Evolutionary conservation across 2,329 filamentous ascomycete species (phyloP).

Genomic region (Malbranchea zuffiana): DNA sequence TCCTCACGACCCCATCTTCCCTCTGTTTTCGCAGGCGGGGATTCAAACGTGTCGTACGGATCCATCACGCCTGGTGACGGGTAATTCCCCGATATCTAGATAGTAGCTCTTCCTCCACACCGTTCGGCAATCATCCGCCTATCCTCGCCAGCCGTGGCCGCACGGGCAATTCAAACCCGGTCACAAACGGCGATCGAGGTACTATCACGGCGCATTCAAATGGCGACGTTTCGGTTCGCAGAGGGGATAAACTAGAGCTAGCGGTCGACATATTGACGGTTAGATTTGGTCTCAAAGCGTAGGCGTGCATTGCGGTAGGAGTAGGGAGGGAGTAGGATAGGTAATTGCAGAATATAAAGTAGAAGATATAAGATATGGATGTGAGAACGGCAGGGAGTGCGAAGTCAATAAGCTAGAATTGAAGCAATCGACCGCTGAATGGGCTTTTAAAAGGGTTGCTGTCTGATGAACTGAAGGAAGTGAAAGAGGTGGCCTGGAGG

Average conservation of each 20-base stretch:
- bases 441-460: no score
- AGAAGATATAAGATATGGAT: slow-evolving; percentile 8
- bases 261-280: slow-evolving; percentile 29
- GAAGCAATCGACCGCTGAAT: not conserved
- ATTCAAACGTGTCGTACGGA: slow-evolving; percentile 37
- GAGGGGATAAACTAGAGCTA: slow-evolving; percentile 22
- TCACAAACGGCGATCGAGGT: slow-evolving; percentile 2
- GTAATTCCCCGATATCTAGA: no score
- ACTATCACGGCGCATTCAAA: slow-evolving; percentile 12
- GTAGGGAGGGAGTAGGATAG: slow-evolving; percentile 17
- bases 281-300: slow-evolving; percentile 22
- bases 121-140: no score
- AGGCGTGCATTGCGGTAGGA: slow-evolving; percentile 18
- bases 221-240: slow-evolving; percentile 2
- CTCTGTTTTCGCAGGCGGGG: slow-evolving; percentile 26
- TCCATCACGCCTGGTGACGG: slow-evolving; percentile 37
- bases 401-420: not conserved
- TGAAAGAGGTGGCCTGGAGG: not conserved
- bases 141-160: not conserved
- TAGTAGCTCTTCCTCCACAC: no score
- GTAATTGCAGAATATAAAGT: slow-evolving; percentile 1
- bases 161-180: no score
- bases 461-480: no score
- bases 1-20: slow-evolving; percentile 32
- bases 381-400: not conserved